Percentiles rank a stretch among this genome's conserved stretches.
phyloP scores from a whole-genome alignment of 2,329 filamentous ascomycete species.

The Trichophyton equinum region DNA sequence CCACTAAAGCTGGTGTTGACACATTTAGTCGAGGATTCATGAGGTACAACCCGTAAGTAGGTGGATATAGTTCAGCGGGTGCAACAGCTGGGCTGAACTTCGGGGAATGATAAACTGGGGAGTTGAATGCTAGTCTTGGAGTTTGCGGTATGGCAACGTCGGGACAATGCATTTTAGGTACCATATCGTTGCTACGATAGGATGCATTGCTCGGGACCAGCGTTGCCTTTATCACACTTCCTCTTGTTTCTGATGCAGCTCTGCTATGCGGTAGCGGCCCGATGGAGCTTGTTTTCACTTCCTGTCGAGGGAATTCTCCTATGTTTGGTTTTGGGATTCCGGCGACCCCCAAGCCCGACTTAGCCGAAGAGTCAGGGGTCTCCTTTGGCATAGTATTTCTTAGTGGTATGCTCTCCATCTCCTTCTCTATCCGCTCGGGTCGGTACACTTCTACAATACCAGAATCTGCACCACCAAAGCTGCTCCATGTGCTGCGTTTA shows the following conservation, averaged over 20 bases:
- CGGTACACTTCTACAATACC: background rate
- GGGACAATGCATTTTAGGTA: background rate
- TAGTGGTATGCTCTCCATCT: background rate
- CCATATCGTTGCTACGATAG: background rate
- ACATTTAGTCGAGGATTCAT: background rate
- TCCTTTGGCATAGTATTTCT: background rate
- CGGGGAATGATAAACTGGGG: background rate
- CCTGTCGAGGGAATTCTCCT: background rate
- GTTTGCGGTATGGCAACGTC: background rate
- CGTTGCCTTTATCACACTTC: background rate
- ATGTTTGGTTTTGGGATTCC: background rate
- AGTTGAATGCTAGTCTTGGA: background rate
- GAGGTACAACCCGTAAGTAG: background rate
- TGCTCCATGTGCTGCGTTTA: constrained; percentile 4
- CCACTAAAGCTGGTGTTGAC: background rate
- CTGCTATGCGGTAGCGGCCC: background rate
- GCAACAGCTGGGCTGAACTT: background rate
- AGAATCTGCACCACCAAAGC: background rate
- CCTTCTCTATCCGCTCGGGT: background rate
- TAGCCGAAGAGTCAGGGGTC: background rate
- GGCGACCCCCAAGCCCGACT: background rate
- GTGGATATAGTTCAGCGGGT: background rate
- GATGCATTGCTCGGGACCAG: background rate
- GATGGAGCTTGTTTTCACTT: background rate
- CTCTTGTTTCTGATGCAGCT: background rate